Conservation (phyloP, 23 red algal species). For the Chondrus crispus region DNA sequence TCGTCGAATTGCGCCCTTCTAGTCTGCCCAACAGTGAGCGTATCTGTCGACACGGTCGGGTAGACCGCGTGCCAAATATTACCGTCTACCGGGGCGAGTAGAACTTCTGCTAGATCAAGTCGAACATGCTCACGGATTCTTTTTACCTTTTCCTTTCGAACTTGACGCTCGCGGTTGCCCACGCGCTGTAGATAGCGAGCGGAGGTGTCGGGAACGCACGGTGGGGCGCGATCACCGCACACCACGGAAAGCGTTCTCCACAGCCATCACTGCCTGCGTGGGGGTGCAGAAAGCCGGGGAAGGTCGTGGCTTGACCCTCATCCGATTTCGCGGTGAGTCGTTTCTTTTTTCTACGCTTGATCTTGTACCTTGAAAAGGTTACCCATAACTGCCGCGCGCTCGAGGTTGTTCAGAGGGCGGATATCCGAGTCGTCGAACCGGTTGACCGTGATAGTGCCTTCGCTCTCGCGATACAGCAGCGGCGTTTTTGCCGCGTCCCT, state of each 20-base stretch:
- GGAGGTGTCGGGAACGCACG: neutral
- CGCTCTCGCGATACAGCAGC: too few species aligned
- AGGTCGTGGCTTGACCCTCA: neutral
- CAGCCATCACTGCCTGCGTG: slow-evolving; percentile 72
- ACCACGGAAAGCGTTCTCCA: slow-evolving; percentile 95
- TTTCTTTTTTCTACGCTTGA: too few species aligned
- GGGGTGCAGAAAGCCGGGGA: slow-evolving; percentile 90
- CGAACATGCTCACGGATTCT: slow-evolving; percentile 36
- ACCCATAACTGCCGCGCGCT: too few species aligned
- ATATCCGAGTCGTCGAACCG: too few species aligned
- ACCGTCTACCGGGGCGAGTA: slow-evolving; percentile 4
- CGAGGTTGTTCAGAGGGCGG: too few species aligned
- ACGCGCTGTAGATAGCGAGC: slow-evolving; percentile 46
- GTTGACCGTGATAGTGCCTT: too few species aligned
- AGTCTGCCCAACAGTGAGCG: slow-evolving; percentile 45
- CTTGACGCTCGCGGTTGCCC: slow-evolving; percentile 1
- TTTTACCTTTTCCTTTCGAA: neutral
- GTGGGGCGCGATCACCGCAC: slow-evolving; percentile 38
- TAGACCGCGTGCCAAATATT: slow-evolving; percentile 85
- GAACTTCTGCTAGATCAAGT: slow-evolving; percentile 9
- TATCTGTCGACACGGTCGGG: slow-evolving; percentile 81
- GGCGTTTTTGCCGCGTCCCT: too few species aligned
- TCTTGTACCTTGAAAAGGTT: too few species aligned
- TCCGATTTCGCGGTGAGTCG: too few species aligned
- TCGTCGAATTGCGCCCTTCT: slow-evolving; percentile 60